phyloP scores from a whole-genome alignment of 2,329 filamentous ascomycete genomes.

The Hymenoscyphus scutula region DNA sequence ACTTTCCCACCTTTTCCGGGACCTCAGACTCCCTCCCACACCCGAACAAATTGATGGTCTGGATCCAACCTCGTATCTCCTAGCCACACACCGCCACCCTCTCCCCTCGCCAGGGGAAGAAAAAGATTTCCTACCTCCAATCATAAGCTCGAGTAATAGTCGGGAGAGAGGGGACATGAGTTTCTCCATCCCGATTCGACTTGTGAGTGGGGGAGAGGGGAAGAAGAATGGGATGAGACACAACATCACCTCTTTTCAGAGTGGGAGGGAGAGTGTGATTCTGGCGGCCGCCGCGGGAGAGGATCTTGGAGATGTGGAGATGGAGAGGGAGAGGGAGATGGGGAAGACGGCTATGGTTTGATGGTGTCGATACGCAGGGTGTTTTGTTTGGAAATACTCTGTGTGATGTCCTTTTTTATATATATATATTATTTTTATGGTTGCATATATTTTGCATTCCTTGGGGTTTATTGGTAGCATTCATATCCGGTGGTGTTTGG shows the following conservation, averaged over 20 bases:
- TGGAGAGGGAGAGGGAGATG: background rate
- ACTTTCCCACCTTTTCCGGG: slow-evolving; percentile 15
- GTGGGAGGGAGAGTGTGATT: background rate
- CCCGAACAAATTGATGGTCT: slow-evolving; percentile 23
- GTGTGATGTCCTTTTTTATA: background rate
- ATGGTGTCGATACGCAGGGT: slow-evolving; percentile 8
- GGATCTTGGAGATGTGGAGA: background rate
- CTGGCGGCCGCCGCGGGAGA: background rate
- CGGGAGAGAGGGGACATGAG: background rate
- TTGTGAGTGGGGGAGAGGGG: background rate
- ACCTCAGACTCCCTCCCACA: slow-evolving; percentile 23
- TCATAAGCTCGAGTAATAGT: background rate
- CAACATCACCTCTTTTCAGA: background rate
- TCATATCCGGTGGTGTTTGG: no score
- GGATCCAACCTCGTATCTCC: slow-evolving; percentile 2
- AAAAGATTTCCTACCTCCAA: background rate
- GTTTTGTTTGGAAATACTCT: slow-evolving; percentile 9
- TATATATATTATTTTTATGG: no score
- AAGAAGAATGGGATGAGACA: slow-evolving; percentile 4
- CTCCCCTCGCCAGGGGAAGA: background rate
- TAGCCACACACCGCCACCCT: background rate
- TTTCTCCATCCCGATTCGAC: slow-evolving; percentile 8
- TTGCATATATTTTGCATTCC: background rate
- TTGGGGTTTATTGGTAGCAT: no score
- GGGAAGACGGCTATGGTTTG: slow-evolving; percentile 11